Conservation (phyloP, 768 basidiomycete species). For the Suillus sp. region DNA sequence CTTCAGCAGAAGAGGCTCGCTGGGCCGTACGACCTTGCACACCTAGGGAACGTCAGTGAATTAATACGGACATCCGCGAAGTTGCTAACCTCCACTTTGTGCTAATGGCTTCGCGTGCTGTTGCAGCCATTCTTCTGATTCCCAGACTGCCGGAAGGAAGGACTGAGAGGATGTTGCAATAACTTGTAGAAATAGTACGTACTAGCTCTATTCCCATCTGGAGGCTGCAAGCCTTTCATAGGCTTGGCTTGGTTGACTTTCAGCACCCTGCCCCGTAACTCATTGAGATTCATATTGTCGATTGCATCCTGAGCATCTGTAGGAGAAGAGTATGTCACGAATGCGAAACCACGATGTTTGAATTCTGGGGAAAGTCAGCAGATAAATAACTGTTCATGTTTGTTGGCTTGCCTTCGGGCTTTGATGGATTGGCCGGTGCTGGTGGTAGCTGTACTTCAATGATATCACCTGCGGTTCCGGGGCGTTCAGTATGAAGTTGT, state of each 20-base stretch:
- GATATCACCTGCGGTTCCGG: slow-evolving; percentile 69
- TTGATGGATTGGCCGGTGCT: slow-evolving; percentile 68
- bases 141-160: slow-evolving; percentile 70
- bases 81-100: slow-evolving; percentile 64
- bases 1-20: slow-evolving; percentile 25
- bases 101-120: slow-evolving; percentile 78
- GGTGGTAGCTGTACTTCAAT: slow-evolving; percentile 89
- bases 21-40: slow-evolving; percentile 53
- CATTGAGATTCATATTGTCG: slow-evolving; percentile 98
- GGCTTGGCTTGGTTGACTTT: slow-evolving; percentile 88
- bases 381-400: slow-evolving; percentile 18
- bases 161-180: slow-evolving; percentile 11
- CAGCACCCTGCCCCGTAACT: slow-evolving; percentile 72
- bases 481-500: slow-evolving; percentile 6
- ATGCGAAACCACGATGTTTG: slow-evolving; percentile 94
- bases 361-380: slow-evolving; percentile 43
- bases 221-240: slow-evolving; percentile 66
- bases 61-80: background rate
- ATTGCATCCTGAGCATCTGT: slow-evolving; percentile 94
- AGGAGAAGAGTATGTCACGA: slow-evolving; percentile 80
- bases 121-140: slow-evolving; percentile 91
- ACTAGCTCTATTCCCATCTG: slow-evolving; percentile 78
- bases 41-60: slow-evolving; percentile 37
- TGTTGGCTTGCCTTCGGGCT: slow-evolving; percentile 51
- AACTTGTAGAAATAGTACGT: slow-evolving; percentile 31